Percentiles rank a stretch among this genome's conserved stretches.
These are phyloP conservation scores for Stagonosporopsis cucurbitacearum DNA, from an alignment of 2,329 filamentous ascomycete genomes.

Conservation along the genomic window DNA sequence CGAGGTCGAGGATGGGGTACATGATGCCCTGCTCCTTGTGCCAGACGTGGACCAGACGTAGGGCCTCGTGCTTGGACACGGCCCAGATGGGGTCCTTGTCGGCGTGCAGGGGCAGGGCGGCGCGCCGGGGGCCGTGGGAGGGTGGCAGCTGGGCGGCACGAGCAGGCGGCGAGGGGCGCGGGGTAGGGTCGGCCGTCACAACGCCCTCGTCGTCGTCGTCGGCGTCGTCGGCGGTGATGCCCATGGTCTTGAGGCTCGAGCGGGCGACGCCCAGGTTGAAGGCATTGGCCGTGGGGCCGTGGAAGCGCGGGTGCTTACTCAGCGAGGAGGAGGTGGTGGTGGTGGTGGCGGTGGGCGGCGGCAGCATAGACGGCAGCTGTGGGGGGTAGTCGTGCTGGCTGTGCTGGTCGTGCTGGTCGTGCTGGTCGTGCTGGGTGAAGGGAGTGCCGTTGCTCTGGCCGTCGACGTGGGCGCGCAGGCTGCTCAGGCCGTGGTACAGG, in stretches of 20 bases:
- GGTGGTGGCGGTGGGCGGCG: slow-evolving; percentile 48
- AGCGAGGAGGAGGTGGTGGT: slow-evolving; percentile 42
- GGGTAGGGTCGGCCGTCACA: slow-evolving; percentile 61
- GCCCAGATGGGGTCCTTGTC: slow-evolving; percentile 80
- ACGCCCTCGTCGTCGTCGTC: slow-evolving; percentile 65
- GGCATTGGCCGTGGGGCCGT: slow-evolving; percentile 82
- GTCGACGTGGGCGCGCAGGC: slow-evolving; percentile 63
- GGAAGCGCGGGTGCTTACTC: slow-evolving; percentile 69
- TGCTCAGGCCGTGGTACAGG: slow-evolving; percentile 74
- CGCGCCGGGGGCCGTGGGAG: no score
- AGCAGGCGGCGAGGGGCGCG: slow-evolving; percentile 53
- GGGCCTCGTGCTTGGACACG: slow-evolving; percentile 77
- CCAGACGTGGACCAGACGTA: slow-evolving; percentile 78
- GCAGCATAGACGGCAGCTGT: slow-evolving; percentile 45
- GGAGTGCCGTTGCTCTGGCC: slow-evolving; percentile 40
- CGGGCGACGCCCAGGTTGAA: slow-evolving; percentile 89
- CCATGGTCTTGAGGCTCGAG: slow-evolving; percentile 87
- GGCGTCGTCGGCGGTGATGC: slow-evolving; percentile 70
- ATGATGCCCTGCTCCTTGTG: slow-evolving; percentile 91
- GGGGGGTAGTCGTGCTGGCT: slow-evolving; percentile 38
- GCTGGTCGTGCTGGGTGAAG: slow-evolving; percentile 38
- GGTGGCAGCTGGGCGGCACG: slow-evolving; percentile 18
- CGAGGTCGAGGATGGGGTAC: slow-evolving; percentile 85
- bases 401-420: slow-evolving; percentile 44
- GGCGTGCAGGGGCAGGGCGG: slow-evolving; percentile 48